Evolutionary conservation across 306 rosid species (phyloP).

Genomic region (Quercus cerris): DNA sequence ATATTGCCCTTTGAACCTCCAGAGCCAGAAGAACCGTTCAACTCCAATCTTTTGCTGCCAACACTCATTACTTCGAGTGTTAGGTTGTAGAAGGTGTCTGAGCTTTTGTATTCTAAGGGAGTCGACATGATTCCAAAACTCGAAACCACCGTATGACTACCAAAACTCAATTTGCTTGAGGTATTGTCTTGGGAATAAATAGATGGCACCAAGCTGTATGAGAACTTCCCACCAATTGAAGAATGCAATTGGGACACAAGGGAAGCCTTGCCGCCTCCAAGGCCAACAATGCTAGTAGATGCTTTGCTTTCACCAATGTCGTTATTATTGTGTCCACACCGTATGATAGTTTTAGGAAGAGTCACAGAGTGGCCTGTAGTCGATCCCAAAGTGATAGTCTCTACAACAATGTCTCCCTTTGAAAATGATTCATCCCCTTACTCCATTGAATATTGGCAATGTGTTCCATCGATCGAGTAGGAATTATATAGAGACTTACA

Average conservation of each 20-base stretch:
- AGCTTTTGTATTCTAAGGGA: not conserved
- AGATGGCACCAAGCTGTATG: slow-evolving; percentile 47
- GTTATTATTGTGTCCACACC: slow-evolving; percentile 35
- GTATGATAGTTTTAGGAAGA: slow-evolving; percentile 28
- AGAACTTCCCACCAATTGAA: slow-evolving; percentile 34
- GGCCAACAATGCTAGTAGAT: slow-evolving; percentile 50
- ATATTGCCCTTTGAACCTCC: slow-evolving; percentile 9
- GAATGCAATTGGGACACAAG: slow-evolving; percentile 34
- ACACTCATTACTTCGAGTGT: slow-evolving; percentile 31
- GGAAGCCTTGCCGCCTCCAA: slow-evolving; percentile 36
- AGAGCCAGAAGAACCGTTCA: not conserved
- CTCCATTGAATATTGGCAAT: not conserved
- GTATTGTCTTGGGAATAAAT: rapidly evolving
- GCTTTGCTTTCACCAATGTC: not conserved
- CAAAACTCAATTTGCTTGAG: slow-evolving; percentile 26
- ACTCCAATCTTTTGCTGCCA: not conserved
- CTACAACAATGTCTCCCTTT: slow-evolving; percentile 30
- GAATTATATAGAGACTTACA: not conserved
- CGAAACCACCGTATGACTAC: slow-evolving; percentile 36
- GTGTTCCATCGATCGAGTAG: not conserved
- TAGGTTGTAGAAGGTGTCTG: slow-evolving; percentile 14
- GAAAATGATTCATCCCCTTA: slow-evolving; percentile 38
- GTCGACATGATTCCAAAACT: slow-evolving; percentile 25
- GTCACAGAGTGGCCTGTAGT: not conserved
- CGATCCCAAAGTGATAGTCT: slow-evolving; percentile 39